Evolutionary conservation across 768 basidiomycete species (phyloP).

Genomic region (Boletus patriciae): DNA sequence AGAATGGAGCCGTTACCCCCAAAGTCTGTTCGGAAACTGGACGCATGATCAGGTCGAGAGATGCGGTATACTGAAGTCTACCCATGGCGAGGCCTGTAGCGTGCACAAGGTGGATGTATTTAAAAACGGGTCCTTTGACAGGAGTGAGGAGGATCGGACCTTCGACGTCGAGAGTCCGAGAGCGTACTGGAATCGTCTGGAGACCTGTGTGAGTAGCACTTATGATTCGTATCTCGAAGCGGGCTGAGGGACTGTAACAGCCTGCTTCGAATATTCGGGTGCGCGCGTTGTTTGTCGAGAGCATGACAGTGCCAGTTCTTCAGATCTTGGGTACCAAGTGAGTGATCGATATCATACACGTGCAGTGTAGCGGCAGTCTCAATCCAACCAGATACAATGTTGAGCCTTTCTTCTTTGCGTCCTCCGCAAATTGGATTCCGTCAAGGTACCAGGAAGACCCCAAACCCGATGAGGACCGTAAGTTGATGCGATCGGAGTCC

Average conservation of each 20-base stretch:
- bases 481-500: conserved; percentile 37
- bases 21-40: conserved; percentile 37
- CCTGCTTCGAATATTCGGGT: conserved; percentile 41
- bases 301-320: conserved; percentile 49
- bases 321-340: conserved; percentile 60
- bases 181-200: conserved; percentile 34
- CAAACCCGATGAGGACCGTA: conserved; percentile 47
- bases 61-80: conserved; percentile 27
- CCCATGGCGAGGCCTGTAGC: conserved; percentile 5
- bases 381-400: conserved; percentile 45
- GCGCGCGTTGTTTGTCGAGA: conserved; percentile 49
- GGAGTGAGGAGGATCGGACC: not conserved
- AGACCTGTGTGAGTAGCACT: conserved; percentile 33
- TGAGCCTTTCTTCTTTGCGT: conserved; percentile 67
- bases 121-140: conserved; percentile 18
- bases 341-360: conserved; percentile 7
- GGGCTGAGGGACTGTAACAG: conserved; percentile 9
- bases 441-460: conserved; percentile 60
- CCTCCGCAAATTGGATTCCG: conserved; percentile 65
- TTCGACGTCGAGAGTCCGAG: conserved; percentile 15
- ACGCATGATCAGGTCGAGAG: conserved; percentile 33
- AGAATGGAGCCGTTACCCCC: conserved; percentile 33
- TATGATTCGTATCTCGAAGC: not conserved
- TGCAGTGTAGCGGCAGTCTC: not conserved
- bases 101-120: conserved; percentile 29